phyloP scores from a whole-genome alignment of 768 basidiomycete genomes.

The Pleurotus ostreatus region DNA sequence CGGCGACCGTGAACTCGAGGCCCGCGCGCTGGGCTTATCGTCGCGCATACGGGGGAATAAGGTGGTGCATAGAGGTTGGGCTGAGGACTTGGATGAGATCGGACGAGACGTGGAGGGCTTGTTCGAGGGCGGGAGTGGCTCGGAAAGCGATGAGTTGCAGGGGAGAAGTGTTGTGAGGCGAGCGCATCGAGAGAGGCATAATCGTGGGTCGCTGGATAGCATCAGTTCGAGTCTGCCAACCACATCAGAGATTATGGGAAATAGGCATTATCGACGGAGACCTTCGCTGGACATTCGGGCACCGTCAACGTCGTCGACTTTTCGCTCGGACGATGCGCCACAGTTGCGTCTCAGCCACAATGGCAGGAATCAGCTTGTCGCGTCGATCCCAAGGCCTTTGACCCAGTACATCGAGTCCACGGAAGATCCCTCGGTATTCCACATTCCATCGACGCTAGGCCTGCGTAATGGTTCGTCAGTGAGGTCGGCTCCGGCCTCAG shows the following conservation, averaged over 20 bases:
- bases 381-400: slow-evolving; percentile 70
- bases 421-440: slow-evolving; percentile 47
- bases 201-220: slow-evolving; percentile 15
- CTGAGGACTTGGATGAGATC: slow-evolving; percentile 65
- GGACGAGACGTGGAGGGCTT: slow-evolving; percentile 57
- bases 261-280: slow-evolving; percentile 28
- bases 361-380: slow-evolving; percentile 49
- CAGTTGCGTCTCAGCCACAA: slow-evolving; percentile 50
- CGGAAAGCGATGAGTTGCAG: slow-evolving; percentile 1
- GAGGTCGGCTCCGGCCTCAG: slow-evolving; percentile 14
- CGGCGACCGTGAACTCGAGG: slow-evolving; percentile 43
- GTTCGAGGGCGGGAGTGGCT: slow-evolving; percentile 30
- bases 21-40: slow-evolving; percentile 48
- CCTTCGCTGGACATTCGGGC: slow-evolving; percentile 42
- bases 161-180: slow-evolving; percentile 2
- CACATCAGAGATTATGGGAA: slow-evolving; percentile 12
- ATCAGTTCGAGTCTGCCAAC: slow-evolving; percentile 46
- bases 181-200: slow-evolving; percentile 3
- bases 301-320: slow-evolving; percentile 8
- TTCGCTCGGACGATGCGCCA: slow-evolving; percentile 19
- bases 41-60: slow-evolving; percentile 44
- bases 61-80: slow-evolving; percentile 53
- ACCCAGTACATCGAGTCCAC: slow-evolving; percentile 69
- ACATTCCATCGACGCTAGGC: slow-evolving; percentile 70
- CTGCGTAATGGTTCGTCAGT: slow-evolving; percentile 38